phyloP scores from a whole-genome alignment of 257 asterid genomes.

The Fraxinus excelsior region DNA sequence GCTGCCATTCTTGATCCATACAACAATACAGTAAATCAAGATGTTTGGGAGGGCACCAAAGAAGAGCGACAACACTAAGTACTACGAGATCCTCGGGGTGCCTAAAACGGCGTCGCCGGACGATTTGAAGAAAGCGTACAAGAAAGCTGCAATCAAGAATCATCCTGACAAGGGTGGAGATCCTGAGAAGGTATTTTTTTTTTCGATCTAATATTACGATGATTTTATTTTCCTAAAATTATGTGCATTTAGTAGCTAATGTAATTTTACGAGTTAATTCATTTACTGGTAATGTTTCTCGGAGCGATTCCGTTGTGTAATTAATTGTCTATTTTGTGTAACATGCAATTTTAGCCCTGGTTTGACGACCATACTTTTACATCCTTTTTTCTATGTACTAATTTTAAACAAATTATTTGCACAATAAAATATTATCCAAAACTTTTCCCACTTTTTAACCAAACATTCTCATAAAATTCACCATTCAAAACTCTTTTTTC shows the following conservation, averaged over 20 bases:
- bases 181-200: slow-evolving; percentile 51
- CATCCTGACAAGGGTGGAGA: slow-evolving; percentile 72
- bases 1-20: not conserved
- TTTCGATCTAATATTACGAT: not conserved
- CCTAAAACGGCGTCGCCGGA: slow-evolving; percentile 46
- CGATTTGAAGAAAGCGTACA: slow-evolving; percentile 61
- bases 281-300: not conserved
- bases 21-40: not conserved
- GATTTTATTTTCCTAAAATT: not conserved
- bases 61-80: slow-evolving; percentile 51
- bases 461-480: not conserved
- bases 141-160: slow-evolving; percentile 60
- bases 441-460: no score
- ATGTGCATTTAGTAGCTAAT: not conserved
- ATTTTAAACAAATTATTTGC: no score
- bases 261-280: not conserved
- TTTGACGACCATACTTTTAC: no score
- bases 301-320: not conserved
- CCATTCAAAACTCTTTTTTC: no score
- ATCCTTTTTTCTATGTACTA: no score
- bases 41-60: slow-evolving; percentile 61
- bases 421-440: no score
- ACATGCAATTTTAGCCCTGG: not conserved
- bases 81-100: slow-evolving; percentile 53
- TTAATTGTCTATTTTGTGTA: not conserved